These are phyloP conservation scores for Aspergillus sp. DNA, from an alignment of 2,329 filamentous ascomycete species.

Conservation along the genomic window DNA sequence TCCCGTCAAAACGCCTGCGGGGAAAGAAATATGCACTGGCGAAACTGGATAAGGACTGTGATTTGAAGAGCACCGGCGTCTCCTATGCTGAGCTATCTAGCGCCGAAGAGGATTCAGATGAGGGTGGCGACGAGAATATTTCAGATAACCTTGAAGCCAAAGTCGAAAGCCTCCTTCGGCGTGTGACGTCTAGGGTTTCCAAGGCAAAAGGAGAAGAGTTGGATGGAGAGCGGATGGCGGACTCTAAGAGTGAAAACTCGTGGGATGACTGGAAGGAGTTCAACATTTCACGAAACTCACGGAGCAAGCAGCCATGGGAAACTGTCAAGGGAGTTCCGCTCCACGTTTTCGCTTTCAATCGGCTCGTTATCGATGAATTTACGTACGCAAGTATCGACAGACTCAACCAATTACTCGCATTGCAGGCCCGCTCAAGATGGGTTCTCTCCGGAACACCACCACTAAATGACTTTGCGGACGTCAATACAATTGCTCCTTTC, in stretches of 20 bases:
- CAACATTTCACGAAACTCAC: conserved; percentile 15
- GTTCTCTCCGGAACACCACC: conserved; percentile 64
- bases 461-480: conserved; percentile 57
- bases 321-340: conserved; percentile 43
- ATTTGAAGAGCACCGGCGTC: not conserved
- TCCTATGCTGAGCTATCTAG: conserved; percentile 20
- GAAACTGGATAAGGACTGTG: conserved; percentile 5
- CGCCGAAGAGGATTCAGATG: conserved; percentile 14
- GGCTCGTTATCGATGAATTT: conserved; percentile 65
- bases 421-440: conserved; percentile 58
- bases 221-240: not conserved
- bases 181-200: not conserved
- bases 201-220: not conserved
- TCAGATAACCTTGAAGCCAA: conserved; percentile 18
- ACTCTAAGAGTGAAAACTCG: conserved; percentile 1
- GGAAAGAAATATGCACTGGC: conserved; percentile 27
- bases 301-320: conserved; percentile 20
- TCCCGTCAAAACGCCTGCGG: conserved; percentile 33
- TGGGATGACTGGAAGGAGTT: conserved; percentile 14
- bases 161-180: conserved; percentile 13
- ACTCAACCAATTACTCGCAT: conserved; percentile 43
- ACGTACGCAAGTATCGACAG: conserved; percentile 53
- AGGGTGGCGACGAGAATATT: conserved; percentile 9
- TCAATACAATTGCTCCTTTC: conserved; percentile 59
- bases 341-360: conserved; percentile 61